These are phyloP conservation scores for Starmerella floris DNA, from an alignment of 805 yeast species.

Conservation along the genomic window DNA sequence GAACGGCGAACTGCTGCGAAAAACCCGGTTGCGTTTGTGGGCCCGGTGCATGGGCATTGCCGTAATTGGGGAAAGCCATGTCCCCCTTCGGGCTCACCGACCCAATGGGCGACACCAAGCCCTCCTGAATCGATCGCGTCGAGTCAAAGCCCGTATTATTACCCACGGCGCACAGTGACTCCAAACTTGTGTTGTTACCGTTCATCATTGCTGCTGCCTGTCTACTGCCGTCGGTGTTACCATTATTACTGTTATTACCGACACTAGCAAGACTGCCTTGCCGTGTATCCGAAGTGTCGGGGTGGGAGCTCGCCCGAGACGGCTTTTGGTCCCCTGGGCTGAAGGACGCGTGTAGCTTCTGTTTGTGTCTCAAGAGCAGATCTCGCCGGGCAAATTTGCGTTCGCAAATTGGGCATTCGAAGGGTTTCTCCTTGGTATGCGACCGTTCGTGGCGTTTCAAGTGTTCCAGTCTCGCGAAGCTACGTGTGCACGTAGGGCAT, in stretches of 20 bases:
- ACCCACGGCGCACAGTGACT: too few relatives aligned
- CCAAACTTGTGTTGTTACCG: too few relatives aligned
- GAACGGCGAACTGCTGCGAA: neutral
- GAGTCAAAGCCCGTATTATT: too few relatives aligned
- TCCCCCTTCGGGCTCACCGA: neutral
- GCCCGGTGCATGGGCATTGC: neutral
- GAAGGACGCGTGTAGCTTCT: slow-evolving; percentile 55
- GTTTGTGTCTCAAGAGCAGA: slow-evolving; percentile 73
- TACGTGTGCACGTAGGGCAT: slow-evolving; percentile 82
- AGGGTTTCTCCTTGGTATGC: slow-evolving; percentile 93
- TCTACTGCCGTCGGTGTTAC: too few relatives aligned
- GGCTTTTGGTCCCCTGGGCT: slow-evolving; percentile 19
- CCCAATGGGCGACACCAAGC: neutral
- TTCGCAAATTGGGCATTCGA: slow-evolving; percentile 91
- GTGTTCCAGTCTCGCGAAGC: slow-evolving; percentile 91
- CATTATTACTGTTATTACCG: too few relatives aligned
- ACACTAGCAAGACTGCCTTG: neutral
- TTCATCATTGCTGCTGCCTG: too few relatives aligned
- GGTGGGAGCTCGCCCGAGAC: neutral
- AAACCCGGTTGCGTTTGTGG: neutral
- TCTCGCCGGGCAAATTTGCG: slow-evolving; percentile 83
- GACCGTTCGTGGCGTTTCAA: slow-evolving; percentile 85
- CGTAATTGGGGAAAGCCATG: neutral
- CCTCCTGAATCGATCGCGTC: neutral
- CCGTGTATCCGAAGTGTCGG: neutral